Percentiles rank a stretch among this genome's conserved stretches.
Evolutionary conservation across 768 basidiomycete genomes (phyloP).

Genomic region (Leccinum subgranulosum): DNA sequence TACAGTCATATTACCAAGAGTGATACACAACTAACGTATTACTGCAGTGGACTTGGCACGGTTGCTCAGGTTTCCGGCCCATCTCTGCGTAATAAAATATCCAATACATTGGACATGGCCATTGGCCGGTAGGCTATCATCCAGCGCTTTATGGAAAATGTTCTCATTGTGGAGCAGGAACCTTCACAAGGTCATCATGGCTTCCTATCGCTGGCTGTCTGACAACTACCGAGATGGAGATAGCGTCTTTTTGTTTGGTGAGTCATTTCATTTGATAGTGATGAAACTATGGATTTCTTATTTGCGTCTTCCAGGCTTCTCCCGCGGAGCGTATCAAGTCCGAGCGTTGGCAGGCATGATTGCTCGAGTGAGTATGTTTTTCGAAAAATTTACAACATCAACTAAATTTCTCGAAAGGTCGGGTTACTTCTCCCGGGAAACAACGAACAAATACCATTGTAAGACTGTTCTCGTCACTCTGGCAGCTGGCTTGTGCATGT

Average conservation of each 20-base stretch:
- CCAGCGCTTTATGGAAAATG: not conserved
- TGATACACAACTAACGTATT: conserved; percentile 36
- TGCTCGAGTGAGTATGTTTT: conserved; percentile 27
- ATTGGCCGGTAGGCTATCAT: conserved; percentile 34
- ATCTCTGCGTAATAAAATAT: conserved; percentile 20
- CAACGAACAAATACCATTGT: conserved; percentile 42
- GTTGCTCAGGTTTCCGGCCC: conserved; percentile 24
- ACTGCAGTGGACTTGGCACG: conserved; percentile 40
- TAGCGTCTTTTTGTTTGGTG: conserved; percentile 41
- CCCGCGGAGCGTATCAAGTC: conserved; percentile 48
- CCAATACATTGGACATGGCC: conserved; percentile 29
- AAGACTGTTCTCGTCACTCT: not conserved
- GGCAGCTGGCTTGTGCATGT: not conserved
- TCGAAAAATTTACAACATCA: not conserved
- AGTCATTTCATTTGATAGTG: not conserved
- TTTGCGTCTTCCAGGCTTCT: conserved; percentile 34
- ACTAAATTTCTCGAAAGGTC: conserved; percentile 25
- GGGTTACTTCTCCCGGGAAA: conserved; percentile 41
- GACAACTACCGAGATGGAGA: conserved; percentile 39
- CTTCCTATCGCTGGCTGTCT: conserved; percentile 41
- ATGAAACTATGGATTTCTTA: not conserved
- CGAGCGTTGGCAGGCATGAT: conserved; percentile 45
- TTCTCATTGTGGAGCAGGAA: conserved; percentile 26
- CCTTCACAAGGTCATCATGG: conserved; percentile 32
- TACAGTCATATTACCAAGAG: conserved; percentile 36